Base-by-base conservation (phyloP, 768 basidiomycete genomes). In the Amanita exitialis region DNA sequence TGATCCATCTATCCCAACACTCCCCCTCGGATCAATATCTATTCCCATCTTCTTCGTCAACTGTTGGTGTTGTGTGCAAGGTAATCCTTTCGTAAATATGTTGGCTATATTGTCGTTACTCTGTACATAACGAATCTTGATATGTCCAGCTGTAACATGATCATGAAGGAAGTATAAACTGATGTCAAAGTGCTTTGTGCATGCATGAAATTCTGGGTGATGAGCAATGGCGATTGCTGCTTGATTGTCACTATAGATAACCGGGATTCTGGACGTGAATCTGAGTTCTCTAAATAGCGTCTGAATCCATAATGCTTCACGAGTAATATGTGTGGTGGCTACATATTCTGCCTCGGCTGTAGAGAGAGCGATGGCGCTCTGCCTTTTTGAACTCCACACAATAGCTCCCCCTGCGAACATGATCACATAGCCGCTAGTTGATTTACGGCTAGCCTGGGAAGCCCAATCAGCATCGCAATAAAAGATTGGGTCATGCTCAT, bases 311-410 rank as follows among this genome's bases (percentile, higher is more conserved):
- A 64, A 27, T 4, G 55, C 60, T 52, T 62, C 54, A 39, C 59
- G 58, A 58, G 39, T 48, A 36, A 67, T 60, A 27, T 71, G 59
- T 15, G 60, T 57, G 0, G 62, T 57, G 3, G 73, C 69, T 41
- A 74, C 68, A 56, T 76, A 75, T 56, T 77, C 73, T 4, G 25
- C 25, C 25, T 25, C 5, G 5, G 25, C 25, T 6, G 5, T 25
- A 3, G 6, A 25, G 25, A 1, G 74, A 0, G 64, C 59, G 8
- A 66, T 56, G 0, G 59, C 64, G 12, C 57, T 51, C 45, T 74
- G 72, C 42, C 64, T 64, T 44, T 61, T 64, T 9, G 64, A 62
- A 18, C 53, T 61, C 66, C 68, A 71, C 0, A 64, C 47, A 3
- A 57, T 41, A 3, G 56, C 51, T 38, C 54, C 52, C 2, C 56